Evolutionary conservation across 2,329 filamentous ascomycete species (phyloP).

Genomic region (Aaosphaeria pasadenensis): DNA sequence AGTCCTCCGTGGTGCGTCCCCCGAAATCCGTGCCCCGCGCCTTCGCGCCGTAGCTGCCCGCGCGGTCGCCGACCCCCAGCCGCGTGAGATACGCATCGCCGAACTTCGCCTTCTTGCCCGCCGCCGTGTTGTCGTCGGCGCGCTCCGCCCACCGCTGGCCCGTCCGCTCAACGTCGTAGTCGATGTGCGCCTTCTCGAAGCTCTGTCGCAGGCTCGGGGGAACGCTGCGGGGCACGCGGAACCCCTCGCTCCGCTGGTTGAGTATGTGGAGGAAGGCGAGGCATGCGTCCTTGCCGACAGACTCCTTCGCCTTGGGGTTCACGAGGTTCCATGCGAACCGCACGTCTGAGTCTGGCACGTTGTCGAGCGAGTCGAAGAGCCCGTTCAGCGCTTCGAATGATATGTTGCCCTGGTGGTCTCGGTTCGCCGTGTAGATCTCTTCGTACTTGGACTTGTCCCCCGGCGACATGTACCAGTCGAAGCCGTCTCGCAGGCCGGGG

Average conservation of each 20-base stretch:
- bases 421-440: constrained; percentile 92
- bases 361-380: constrained; percentile 70
- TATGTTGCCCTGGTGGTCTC: constrained; percentile 76
- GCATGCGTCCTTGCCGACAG: constrained; percentile 91
- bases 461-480: constrained; percentile 99
- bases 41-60: constrained; percentile 61
- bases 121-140: constrained; percentile 74
- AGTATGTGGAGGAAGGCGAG: constrained; percentile 96
- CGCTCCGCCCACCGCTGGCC: constrained; percentile 76
- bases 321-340: constrained; percentile 95
- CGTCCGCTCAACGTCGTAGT: constrained; percentile 85
- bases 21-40: constrained; percentile 88
- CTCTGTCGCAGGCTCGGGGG: constrained; percentile 86
- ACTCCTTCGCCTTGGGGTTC: constrained; percentile 78
- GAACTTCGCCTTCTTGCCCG: constrained; percentile 93
- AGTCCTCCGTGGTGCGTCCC: constrained; percentile 80
- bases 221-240: constrained; percentile 85
- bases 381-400: constrained; percentile 74
- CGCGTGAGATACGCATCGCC: constrained; percentile 94
- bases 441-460: constrained; percentile 91
- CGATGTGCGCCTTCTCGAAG: constrained; percentile 94
- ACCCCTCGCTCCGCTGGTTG: constrained; percentile 93
- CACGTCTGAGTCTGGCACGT: constrained; percentile 73
- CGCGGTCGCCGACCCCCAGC: constrained; percentile 72
- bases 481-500: constrained; percentile 86